Evolutionary conservation across 345 rosid species (phyloP).

Genomic region (Geranium rotundifolium): DNA sequence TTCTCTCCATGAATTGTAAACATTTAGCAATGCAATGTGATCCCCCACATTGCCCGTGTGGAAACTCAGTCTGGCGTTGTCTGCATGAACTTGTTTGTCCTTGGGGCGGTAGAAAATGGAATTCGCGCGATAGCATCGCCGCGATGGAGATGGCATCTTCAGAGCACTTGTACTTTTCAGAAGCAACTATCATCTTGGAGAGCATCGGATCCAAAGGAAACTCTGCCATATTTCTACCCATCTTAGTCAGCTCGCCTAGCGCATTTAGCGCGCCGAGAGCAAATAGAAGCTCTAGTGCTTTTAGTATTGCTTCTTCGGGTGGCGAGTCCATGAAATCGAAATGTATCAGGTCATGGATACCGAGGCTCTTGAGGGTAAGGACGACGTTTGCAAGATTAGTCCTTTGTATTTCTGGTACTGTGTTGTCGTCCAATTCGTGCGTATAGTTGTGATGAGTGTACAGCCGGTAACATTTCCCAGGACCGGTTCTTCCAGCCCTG

Average conservation of each 20-base stretch:
- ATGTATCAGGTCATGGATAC: conserved; percentile 77
- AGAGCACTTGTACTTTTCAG: conserved; percentile 81
- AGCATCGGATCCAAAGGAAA: conserved; percentile 94
- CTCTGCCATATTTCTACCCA: conserved; percentile 93
- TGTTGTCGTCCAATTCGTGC: too few relatives aligned
- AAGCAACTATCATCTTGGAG: conserved; percentile 87
- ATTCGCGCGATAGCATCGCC: conserved; percentile 90
- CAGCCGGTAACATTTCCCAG: too few relatives aligned
- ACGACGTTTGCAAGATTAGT: conserved; percentile 95
- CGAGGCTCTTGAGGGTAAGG: conserved; percentile 88
- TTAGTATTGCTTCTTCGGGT: conserved; percentile 87
- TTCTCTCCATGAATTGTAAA: conserved; percentile 90
- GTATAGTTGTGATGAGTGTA: too few relatives aligned
- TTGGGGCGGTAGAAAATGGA: conserved; percentile 97
- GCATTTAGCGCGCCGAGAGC: conserved; percentile 85
- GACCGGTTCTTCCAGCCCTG: conserved; percentile 34
- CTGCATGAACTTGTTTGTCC: conserved; percentile 97
- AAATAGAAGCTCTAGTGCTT: conserved; percentile 20
- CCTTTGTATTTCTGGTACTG: conserved; percentile 49
- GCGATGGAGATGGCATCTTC: conserved; percentile 82
- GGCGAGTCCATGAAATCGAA: conserved; percentile 99
- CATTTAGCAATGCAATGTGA: conserved; percentile 8
- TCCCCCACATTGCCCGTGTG: too few relatives aligned
- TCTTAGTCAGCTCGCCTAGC: conserved; percentile 89
- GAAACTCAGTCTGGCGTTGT: conserved; percentile 5